Conservation (phyloP, 768 basidiomycete genomes). For the Lactarius sanguifluus region DNA sequence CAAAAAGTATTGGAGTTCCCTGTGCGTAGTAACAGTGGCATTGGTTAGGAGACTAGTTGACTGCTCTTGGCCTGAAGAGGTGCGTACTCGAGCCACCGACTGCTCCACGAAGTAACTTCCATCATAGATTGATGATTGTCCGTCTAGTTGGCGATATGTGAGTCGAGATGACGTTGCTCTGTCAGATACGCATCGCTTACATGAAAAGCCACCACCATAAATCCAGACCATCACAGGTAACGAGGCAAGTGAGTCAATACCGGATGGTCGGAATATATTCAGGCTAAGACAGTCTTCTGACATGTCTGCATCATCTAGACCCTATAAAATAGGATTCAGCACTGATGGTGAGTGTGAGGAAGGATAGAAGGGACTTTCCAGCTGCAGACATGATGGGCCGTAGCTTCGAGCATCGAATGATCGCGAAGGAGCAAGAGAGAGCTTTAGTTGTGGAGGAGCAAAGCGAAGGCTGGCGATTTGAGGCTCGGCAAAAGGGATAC, state of each 20-base stretch:
- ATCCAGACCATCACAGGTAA: constrained; percentile 49
- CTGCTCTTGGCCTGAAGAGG: background rate
- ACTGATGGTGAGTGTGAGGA: background rate
- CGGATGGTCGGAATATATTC: constrained; percentile 47
- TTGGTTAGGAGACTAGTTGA: background rate
- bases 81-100: constrained; percentile 25
- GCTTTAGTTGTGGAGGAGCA: constrained; percentile 32
- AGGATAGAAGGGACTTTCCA: constrained; percentile 9
- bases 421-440: constrained; percentile 24
- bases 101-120: constrained; percentile 17
- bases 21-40: background rate
- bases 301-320: constrained; percentile 15
- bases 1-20: constrained; percentile 42
- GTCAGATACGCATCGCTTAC: constrained; percentile 4
- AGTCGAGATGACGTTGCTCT: background rate
- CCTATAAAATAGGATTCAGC: background rate
- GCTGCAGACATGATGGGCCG: constrained; percentile 36
- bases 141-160: constrained; percentile 4
- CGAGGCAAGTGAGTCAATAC: constrained; percentile 29
- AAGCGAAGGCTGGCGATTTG: constrained; percentile 36
- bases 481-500: constrained; percentile 40
- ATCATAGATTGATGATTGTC: constrained; percentile 12
- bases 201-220: constrained; percentile 42
- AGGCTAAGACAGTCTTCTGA: constrained; percentile 52
- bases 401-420: constrained; percentile 37